Percentiles rank a stretch among this genome's conserved stretches.
Conservation (phyloP, 2,329 filamentous ascomycete genomes). For the Aaosphaeria arxii region DNA sequence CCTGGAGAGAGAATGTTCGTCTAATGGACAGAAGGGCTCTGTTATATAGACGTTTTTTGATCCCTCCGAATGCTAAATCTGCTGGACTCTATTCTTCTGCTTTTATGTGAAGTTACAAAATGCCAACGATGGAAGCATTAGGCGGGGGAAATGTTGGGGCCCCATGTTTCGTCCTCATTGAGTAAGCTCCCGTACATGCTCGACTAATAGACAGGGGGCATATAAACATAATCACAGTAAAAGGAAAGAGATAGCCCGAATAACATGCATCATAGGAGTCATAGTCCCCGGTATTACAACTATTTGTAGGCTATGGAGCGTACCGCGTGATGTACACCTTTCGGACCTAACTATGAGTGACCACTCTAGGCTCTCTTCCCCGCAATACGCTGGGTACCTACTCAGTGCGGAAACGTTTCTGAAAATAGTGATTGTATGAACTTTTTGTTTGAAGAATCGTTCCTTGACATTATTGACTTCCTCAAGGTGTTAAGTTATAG, state of each 20-base stretch:
- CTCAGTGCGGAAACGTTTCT: not conserved
- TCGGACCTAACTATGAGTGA: not conserved
- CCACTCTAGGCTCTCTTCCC: not conserved
- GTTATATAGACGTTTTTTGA: not conserved
- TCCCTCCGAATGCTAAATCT: not conserved
- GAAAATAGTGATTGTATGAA: not conserved
- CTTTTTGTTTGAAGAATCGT: not conserved
- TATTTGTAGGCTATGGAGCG: not conserved
- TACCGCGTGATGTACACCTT: not conserved
- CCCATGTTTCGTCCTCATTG: not conserved
- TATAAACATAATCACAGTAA: not conserved
- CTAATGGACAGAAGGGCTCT: not conserved
- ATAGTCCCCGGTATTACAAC: not conserved
- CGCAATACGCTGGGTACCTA: not conserved
- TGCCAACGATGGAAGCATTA: not conserved
- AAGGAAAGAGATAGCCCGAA: not conserved
- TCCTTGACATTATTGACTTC: not conserved
- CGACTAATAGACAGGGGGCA: not conserved
- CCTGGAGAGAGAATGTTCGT: not conserved
- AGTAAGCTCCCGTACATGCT: not conserved
- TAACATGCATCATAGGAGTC: not conserved
- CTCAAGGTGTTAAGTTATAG: too few species aligned
- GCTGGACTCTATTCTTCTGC: not conserved
- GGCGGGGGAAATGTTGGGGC: not conserved
- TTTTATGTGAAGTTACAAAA: not conserved